phyloP scores from a whole-genome alignment of 441 rosid genomes.

The Jatropha multifida region DNA sequence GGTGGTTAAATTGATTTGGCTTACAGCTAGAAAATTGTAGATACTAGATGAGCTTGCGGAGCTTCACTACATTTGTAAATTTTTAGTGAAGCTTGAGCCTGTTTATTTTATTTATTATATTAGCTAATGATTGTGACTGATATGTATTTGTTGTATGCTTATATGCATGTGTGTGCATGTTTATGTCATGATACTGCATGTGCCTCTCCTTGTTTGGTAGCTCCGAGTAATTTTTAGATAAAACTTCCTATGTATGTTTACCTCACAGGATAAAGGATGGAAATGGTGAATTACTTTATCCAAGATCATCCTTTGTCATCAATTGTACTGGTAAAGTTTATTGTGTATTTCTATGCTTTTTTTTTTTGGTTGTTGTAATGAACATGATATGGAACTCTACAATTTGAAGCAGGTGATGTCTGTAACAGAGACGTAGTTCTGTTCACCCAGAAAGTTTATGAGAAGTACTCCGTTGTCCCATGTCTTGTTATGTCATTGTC shows the following conservation, averaged over 20 bases:
- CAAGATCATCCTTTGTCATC: conserved; percentile 42
- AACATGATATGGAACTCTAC: conserved; percentile 3
- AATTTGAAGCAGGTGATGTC: conserved; percentile 51
- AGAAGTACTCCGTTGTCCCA: conserved; percentile 35
- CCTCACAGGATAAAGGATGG: conserved; percentile 45
- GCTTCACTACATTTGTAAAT: no score
- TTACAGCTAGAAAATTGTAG: no score
- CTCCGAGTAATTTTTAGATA: not conserved
- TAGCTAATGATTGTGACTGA: not conserved
- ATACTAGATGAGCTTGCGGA: no score
- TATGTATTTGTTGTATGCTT: not conserved
- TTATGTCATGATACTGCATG: not conserved
- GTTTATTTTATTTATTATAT: not conserved
- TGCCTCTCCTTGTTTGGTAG: not conserved
- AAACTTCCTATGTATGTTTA: not conserved
- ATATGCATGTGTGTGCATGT: not conserved
- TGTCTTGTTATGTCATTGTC: conserved; percentile 18
- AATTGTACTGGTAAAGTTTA: conserved; percentile 40
- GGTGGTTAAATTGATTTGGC: no score
- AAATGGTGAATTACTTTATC: conserved; percentile 48
- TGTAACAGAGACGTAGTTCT: conserved; percentile 60
- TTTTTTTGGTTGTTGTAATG: not conserved
- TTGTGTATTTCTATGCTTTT: not conserved
- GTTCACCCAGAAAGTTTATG: conserved; percentile 56
- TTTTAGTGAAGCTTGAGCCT: not conserved